Conservation (phyloP, 768 basidiomycete species). For the Neoboletus brunneissimus region DNA sequence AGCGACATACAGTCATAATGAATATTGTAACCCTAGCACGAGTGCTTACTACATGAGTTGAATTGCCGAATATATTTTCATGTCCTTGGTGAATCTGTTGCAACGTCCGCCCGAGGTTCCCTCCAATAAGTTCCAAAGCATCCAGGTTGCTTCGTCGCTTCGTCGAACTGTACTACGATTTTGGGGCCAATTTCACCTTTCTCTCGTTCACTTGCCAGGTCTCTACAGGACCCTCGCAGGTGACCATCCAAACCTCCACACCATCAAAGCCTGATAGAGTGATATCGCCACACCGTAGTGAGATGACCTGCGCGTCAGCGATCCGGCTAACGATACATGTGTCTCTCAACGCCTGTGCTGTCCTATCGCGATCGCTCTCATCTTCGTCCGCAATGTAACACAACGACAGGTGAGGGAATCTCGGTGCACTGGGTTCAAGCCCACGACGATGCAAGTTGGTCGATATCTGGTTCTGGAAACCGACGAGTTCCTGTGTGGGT, state of each 20-base stretch:
- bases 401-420: conserved; percentile 70
- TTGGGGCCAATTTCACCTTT: conserved; percentile 27
- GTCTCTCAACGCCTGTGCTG: conserved; percentile 42
- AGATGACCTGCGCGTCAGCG: conserved; percentile 26
- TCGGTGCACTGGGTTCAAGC: conserved; percentile 48
- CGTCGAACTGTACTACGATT: background rate
- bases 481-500: conserved; percentile 42
- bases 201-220: conserved; percentile 49
- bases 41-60: background rate
- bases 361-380: conserved; percentile 48
- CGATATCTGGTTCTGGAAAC: conserved; percentile 50
- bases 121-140: background rate
- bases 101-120: background rate
- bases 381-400: conserved; percentile 73
- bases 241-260: conserved; percentile 56
- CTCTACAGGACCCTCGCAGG: conserved; percentile 59
- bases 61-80: too few species aligned
- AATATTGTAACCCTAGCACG: background rate
- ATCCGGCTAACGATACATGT: conserved; percentile 33
- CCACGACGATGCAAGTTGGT: conserved; percentile 31
- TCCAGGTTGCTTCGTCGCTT: background rate
- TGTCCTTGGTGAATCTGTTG: background rate
- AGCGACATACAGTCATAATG: background rate
- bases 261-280: conserved; percentile 44
- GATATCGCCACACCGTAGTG: conserved; percentile 23